Evolutionary conservation across 2,329 filamentous ascomycete species (phyloP).

Genomic region (Beauveria medogensis): DNA sequence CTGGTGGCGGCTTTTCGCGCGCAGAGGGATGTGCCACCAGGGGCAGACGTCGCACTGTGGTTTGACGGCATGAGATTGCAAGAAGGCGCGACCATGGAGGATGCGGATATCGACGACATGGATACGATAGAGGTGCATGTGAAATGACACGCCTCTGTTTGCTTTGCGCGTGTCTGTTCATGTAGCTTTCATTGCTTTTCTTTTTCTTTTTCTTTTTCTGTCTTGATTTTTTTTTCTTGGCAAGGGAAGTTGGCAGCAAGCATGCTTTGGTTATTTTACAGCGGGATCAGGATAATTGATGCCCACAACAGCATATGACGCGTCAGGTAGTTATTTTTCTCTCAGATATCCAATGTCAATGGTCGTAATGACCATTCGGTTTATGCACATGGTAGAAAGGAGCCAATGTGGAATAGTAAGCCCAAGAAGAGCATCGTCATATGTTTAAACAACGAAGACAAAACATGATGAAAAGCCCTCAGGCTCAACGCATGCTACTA

Average conservation of each 20-base stretch:
- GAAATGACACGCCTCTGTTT: constrained; percentile 17
- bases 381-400: background rate
- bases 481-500: background rate
- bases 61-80: constrained; percentile 72
- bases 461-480: background rate
- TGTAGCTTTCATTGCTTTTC: background rate
- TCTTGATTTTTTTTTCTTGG: background rate
- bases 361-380: no score
- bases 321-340: background rate
- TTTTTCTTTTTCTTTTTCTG: background rate
- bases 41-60: constrained; percentile 50
- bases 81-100: constrained; percentile 49
- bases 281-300: background rate
- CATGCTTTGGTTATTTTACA: background rate
- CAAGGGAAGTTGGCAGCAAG: background rate
- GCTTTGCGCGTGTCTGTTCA: background rate
- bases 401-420: no score
- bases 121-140: constrained; percentile 70
- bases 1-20: constrained; percentile 56
- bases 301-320: background rate
- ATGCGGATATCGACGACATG: constrained; percentile 66
- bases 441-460: background rate
- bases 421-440: no score
- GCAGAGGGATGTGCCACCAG: constrained; percentile 40
- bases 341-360: background rate